These are phyloP conservation scores for Phaffia rhodozyma DNA, from an alignment of 1,284 basidiomycete species.

Conservation along the genomic window DNA sequence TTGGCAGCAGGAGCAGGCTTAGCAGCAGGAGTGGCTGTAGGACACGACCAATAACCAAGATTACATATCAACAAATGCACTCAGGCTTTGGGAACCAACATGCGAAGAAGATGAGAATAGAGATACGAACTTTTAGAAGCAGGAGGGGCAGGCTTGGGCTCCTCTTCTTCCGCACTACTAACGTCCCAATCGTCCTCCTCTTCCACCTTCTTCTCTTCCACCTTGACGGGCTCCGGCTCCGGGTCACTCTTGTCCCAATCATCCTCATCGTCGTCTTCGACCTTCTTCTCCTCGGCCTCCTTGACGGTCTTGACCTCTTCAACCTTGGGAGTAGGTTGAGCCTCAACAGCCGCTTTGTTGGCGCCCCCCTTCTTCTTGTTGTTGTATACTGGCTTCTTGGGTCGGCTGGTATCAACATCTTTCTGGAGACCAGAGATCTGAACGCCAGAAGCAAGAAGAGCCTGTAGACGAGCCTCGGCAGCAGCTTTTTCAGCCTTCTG, in stretches of 20 bases:
- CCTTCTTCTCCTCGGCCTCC: constrained; percentile 32
- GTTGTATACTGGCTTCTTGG: constrained; percentile 52
- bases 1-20: constrained; percentile 19
- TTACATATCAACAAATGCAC: too few relatives aligned
- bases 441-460: constrained; percentile 77
- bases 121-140: background rate
- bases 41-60: background rate
- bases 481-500: constrained; percentile 89
- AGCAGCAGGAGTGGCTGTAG: constrained; percentile 13
- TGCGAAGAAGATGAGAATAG: background rate
- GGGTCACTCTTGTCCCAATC: constrained; percentile 34
- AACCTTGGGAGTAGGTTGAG: background rate
- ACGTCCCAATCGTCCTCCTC: constrained; percentile 69
- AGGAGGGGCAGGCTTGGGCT: constrained; percentile 30
- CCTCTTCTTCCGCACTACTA: constrained; percentile 56
- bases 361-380: constrained; percentile 60
- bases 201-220: constrained; percentile 31
- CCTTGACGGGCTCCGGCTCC: constrained; percentile 23
- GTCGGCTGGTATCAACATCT: constrained; percentile 37
- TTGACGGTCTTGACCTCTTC: constrained; percentile 19
- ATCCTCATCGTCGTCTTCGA: constrained; percentile 31
- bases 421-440: constrained; percentile 70
- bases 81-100: background rate
- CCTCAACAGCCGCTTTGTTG: constrained; percentile 16
- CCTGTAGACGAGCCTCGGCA: constrained; percentile 82